Conservation (phyloP, 345 rosid species). For the Psidium friedrichsthalianum region DNA sequence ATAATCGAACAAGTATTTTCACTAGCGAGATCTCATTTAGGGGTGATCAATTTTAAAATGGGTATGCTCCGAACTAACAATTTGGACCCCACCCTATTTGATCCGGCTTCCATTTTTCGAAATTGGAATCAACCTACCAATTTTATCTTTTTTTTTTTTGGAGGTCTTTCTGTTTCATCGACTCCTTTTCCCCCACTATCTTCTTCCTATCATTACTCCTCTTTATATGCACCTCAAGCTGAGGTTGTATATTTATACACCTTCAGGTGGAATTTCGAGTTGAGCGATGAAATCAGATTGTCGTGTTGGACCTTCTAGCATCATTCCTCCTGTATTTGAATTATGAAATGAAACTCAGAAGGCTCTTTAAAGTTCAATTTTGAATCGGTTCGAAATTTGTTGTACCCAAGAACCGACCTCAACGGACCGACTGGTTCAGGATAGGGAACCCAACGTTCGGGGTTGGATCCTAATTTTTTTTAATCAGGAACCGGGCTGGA, state of each 20-base stretch:
- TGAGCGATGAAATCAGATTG: not conserved
- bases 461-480: not conserved
- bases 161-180: not conserved
- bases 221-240: not conserved
- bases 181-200: not conserved
- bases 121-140: not conserved
- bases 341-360: not conserved
- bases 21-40: not conserved
- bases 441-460: not conserved
- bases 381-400: not conserved
- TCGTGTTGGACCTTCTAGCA: too few relatives aligned
- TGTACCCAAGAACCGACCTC: not conserved
- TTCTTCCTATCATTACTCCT: not conserved
- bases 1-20: not conserved
- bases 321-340: not conserved
- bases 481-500: accelerated
- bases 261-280: not conserved
- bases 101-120: not conserved
- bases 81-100: not conserved
- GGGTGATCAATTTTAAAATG: accelerated
- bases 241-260: not conserved
- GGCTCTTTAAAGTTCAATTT: not conserved
- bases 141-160: not conserved
- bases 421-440: not conserved
- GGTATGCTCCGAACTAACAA: not conserved